A percentile compares a stretch with the other conserved stretches of the same genome.
phyloP scores from a whole-genome alignment of 2,329 filamentous ascomycete genomes.

The Aspergillus costaricaensis region DNA sequence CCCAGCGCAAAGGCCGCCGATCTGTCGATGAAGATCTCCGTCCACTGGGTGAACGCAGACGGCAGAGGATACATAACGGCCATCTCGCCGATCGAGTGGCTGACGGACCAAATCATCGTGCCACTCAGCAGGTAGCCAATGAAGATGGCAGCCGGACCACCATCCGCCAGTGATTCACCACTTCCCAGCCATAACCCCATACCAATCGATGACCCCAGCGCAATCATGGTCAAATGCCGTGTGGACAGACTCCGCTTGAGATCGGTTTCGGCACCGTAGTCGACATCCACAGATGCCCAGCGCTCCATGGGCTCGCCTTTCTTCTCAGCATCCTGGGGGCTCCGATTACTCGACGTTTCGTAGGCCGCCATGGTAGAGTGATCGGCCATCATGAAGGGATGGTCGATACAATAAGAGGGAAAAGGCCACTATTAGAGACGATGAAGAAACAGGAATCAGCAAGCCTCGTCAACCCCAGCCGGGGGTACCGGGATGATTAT shows the following conservation, averaged over 20 bases:
- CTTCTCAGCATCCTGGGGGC: not conserved
- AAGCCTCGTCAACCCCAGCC: not conserved
- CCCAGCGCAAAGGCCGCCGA: slow-evolving; percentile 50
- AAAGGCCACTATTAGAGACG: not conserved
- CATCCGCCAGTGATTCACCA: slow-evolving; percentile 44
- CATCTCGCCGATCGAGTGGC: slow-evolving; percentile 52
- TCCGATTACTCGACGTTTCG: slow-evolving; percentile 1
- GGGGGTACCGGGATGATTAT: not conserved
- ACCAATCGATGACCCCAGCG: slow-evolving; percentile 46
- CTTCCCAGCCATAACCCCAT: slow-evolving; percentile 53
- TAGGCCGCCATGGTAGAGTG: not conserved
- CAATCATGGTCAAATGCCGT: slow-evolving; percentile 45
- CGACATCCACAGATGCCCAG: slow-evolving; percentile 10
- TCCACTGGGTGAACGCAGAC: slow-evolving; percentile 52
- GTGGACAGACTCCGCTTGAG: slow-evolving; percentile 45
- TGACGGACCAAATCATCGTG: slow-evolving; percentile 47
- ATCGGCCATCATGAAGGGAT: not conserved
- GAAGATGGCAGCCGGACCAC: slow-evolving; percentile 50
- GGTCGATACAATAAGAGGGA: not conserved
- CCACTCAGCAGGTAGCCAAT: slow-evolving; percentile 47
- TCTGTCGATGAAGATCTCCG: slow-evolving; percentile 48
- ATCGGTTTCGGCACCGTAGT: slow-evolving; percentile 32
- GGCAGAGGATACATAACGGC: slow-evolving; percentile 51
- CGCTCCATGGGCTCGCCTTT: not conserved
- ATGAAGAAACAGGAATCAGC: not conserved